A percentile compares a stretch with the other conserved stretches of the same genome.
Conservation (phyloP, 2,329 filamentous ascomycete genomes). For the Alternaria sp. region DNA sequence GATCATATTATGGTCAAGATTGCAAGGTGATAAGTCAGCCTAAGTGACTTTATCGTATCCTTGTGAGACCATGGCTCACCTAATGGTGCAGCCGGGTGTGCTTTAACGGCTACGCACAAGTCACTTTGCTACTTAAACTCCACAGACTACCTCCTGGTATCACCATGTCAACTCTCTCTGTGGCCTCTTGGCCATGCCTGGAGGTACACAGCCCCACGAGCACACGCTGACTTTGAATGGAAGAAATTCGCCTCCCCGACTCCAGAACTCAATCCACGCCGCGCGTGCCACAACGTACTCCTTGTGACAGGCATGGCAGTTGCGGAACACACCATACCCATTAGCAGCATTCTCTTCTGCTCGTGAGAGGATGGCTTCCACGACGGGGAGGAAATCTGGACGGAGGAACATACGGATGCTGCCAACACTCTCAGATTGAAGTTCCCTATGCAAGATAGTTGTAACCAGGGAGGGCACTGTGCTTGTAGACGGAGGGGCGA, state of each 20-base stretch:
- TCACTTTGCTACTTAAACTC: not conserved
- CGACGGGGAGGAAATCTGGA: conserved; percentile 6
- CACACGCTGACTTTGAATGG: conserved; percentile 42
- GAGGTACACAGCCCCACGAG: conserved; percentile 46
- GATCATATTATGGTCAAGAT: not conserved
- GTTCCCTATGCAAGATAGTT: conserved; percentile 24
- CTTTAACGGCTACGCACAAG: not conserved
- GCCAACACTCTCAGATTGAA: conserved; percentile 10
- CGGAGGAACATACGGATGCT: not conserved
- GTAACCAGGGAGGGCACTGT: conserved; percentile 29
- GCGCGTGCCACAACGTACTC: conserved; percentile 41
- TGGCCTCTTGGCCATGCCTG: conserved; percentile 26
- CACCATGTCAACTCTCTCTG: conserved; percentile 16
- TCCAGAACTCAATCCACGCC: conserved; percentile 48
- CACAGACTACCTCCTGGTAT: not conserved
- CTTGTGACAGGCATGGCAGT: conserved; percentile 40
- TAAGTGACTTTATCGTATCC: not conserved
- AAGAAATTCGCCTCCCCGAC: conserved; percentile 16
- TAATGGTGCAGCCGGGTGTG: not conserved
- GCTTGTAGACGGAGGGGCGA: conserved; percentile 23
- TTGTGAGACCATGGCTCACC: not conserved
- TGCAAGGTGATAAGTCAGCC: conserved; percentile 3
- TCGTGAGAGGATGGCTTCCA: conserved; percentile 23
- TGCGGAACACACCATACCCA: conserved; percentile 32
- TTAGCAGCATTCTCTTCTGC: conserved; percentile 25